These are phyloP conservation scores for Trichoderma sp. DNA, from an alignment of 2,329 filamentous ascomycete species.

Conservation along the genomic window DNA sequence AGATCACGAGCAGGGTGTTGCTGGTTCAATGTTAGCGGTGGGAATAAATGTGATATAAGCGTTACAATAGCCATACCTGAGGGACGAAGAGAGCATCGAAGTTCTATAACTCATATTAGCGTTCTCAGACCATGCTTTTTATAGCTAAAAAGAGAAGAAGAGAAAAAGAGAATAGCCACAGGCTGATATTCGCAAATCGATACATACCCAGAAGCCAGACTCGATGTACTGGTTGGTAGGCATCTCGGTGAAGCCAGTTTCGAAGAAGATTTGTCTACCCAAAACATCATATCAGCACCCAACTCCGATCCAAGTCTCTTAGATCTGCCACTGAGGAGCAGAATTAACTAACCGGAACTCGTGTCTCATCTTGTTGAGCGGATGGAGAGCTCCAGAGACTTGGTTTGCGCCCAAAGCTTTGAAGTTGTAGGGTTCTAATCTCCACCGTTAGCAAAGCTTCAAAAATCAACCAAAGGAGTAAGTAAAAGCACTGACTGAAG, in stretches of 20 bases:
- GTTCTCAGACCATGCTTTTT: too few relatives aligned
- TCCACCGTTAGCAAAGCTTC: not conserved
- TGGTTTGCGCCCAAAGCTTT: slow-evolving; percentile 69
- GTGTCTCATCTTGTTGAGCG: slow-evolving; percentile 90
- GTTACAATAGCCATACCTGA: slow-evolving; percentile 49
- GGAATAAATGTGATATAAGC: rapidly evolving
- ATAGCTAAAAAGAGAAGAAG: too few relatives aligned
- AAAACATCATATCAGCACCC: not conserved
- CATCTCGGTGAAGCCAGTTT: slow-evolving; percentile 99
- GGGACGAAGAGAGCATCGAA: slow-evolving; percentile 97
- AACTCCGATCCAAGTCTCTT: not conserved
- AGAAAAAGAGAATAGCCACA: not conserved
- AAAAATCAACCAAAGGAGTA: too few relatives aligned
- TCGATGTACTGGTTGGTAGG: slow-evolving; percentile 91
- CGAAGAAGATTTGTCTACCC: slow-evolving; percentile 84
- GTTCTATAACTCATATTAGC: too few relatives aligned
- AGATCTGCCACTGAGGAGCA: rapidly evolving
- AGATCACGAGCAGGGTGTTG: slow-evolving; percentile 97
- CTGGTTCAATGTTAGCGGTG: slow-evolving; percentile 32
- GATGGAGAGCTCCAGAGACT: slow-evolving; percentile 64
- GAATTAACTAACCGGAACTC: slow-evolving; percentile 69
- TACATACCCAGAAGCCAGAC: slow-evolving; percentile 80
- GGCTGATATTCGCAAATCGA: not conserved
- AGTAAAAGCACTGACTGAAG: slow-evolving; percentile 65
- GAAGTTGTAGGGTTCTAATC: slow-evolving; percentile 68